Evolutionary conservation across 306 rosid genomes (phyloP).

Genomic region (Corylus avellana): DNA sequence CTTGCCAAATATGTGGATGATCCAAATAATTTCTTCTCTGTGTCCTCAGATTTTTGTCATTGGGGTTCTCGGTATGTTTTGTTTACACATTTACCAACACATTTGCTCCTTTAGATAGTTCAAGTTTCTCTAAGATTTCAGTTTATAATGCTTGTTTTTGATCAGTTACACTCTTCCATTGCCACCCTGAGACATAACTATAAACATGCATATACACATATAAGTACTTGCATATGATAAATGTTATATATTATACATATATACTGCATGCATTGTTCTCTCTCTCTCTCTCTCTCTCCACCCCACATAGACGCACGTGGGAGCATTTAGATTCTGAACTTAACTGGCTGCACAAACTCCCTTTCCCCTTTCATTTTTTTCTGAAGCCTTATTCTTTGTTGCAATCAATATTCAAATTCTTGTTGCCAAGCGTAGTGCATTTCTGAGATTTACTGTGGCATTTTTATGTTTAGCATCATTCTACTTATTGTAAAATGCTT

Average conservation of each 20-base stretch:
- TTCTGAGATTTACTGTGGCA: background rate
- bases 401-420: background rate
- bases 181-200: background rate
- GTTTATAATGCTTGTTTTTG: background rate
- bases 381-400: background rate
- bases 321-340: background rate
- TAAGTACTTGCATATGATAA: background rate
- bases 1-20: slow-evolving; percentile 86
- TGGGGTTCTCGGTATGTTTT: slow-evolving; percentile 90
- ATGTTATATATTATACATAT: background rate
- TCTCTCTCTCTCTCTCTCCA: background rate
- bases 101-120: background rate
- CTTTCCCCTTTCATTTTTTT: background rate
- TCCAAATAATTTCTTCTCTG: slow-evolving; percentile 74
- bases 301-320: background rate
- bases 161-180: background rate
- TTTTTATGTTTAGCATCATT: background rate
- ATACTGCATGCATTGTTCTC: background rate
- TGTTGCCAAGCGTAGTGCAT: background rate
- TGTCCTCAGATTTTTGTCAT: slow-evolving; percentile 96
- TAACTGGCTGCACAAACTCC: background rate
- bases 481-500: background rate
- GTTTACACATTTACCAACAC: slow-evolving; percentile 5
- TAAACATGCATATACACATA: background rate
- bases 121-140: background rate